Conservation (phyloP, 2,329 filamentous ascomycete genomes). For the Chalaropsis thielavioides region DNA sequence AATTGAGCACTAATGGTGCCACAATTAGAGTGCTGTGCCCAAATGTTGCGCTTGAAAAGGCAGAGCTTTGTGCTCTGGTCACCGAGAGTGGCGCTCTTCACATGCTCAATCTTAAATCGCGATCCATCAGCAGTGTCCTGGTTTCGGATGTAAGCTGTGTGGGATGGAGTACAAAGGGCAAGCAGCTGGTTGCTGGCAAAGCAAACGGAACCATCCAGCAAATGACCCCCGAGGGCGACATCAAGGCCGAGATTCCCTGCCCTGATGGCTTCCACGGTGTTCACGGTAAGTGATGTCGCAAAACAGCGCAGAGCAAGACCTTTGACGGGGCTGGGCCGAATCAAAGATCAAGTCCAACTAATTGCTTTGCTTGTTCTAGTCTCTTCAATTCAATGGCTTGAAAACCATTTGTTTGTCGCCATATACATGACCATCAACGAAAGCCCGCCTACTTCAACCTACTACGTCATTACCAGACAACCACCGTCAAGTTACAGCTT, state of each 20-base stretch:
- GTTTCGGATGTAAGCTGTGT: constrained; percentile 66
- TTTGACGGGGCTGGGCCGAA: background rate
- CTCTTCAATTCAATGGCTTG: constrained; percentile 72
- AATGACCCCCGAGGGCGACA: constrained; percentile 65
- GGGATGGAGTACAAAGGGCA: constrained; percentile 86
- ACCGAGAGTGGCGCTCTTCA: constrained; percentile 67
- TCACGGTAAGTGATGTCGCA: constrained; percentile 41
- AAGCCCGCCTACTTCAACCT: constrained; percentile 49
- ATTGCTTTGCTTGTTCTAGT: constrained; percentile 34
- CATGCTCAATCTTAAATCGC: constrained; percentile 65
- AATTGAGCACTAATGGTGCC: constrained; percentile 62
- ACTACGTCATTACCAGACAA: constrained; percentile 63
- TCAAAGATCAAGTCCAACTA: background rate
- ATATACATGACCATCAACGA: constrained; percentile 57
- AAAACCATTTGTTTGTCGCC: constrained; percentile 70
- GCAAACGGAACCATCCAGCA: constrained; percentile 67
- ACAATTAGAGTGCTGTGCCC: constrained; percentile 60
- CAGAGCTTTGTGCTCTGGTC: constrained; percentile 65
- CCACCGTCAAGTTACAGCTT: constrained; percentile 48
- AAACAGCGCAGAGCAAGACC: background rate
- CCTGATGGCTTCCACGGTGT: constrained; percentile 53
- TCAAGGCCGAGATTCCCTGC: constrained; percentile 64
- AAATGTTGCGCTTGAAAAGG: constrained; percentile 62
- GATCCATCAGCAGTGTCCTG: constrained; percentile 47
- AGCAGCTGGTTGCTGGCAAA: constrained; percentile 78